These are phyloP conservation scores for Conticribra weissflogii DNA, from an alignment of 108 stramenopile species.

Conservation along the genomic window DNA sequence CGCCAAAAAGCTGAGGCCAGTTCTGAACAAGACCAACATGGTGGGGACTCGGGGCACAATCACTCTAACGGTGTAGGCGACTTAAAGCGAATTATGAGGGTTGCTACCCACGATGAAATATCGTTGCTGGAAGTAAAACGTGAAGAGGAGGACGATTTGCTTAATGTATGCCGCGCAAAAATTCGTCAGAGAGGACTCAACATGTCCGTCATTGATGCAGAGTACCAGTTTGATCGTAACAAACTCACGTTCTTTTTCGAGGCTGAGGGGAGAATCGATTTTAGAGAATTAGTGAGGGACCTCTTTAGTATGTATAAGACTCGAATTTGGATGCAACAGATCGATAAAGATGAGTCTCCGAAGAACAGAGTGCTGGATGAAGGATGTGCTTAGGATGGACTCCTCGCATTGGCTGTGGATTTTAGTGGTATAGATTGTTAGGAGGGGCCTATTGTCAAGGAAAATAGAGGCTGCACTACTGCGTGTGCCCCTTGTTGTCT, in stretches of 20 bases:
- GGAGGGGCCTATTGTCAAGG: background rate
- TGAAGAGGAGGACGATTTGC: slow-evolving; percentile 90
- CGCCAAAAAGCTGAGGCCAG: slow-evolving; percentile 34
- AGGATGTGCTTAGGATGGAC: slow-evolving; percentile 1
- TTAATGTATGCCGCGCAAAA: slow-evolving; percentile 93
- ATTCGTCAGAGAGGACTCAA: slow-evolving; percentile 86
- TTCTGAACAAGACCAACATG: slow-evolving; percentile 32
- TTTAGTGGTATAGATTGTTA: slow-evolving; percentile 10
- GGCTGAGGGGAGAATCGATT: slow-evolving; percentile 94
- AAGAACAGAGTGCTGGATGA: slow-evolving; percentile 12
- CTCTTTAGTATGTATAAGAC: slow-evolving; percentile 98
- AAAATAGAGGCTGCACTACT: background rate
- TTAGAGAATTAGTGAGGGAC: slow-evolving; percentile 97
- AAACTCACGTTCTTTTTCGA: slow-evolving; percentile 98
- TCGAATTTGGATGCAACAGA: slow-evolving; percentile 98
- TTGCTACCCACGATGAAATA: slow-evolving; percentile 91
- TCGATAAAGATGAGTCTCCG: slow-evolving; percentile 62
- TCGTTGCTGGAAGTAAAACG: slow-evolving; percentile 79
- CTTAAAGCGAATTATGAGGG: slow-evolving; percentile 83
- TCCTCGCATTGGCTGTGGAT: background rate
- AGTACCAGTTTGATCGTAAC: slow-evolving; percentile 97
- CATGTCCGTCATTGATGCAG: slow-evolving; percentile 96
- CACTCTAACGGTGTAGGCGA: slow-evolving; percentile 47
- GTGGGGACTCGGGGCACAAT: slow-evolving; percentile 22
- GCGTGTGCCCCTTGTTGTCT: too few species aligned